These are phyloP conservation scores for Rhodotorula mucilaginosa DNA, from an alignment of 1,284 basidiomycete species.

Conservation along the genomic window DNA sequence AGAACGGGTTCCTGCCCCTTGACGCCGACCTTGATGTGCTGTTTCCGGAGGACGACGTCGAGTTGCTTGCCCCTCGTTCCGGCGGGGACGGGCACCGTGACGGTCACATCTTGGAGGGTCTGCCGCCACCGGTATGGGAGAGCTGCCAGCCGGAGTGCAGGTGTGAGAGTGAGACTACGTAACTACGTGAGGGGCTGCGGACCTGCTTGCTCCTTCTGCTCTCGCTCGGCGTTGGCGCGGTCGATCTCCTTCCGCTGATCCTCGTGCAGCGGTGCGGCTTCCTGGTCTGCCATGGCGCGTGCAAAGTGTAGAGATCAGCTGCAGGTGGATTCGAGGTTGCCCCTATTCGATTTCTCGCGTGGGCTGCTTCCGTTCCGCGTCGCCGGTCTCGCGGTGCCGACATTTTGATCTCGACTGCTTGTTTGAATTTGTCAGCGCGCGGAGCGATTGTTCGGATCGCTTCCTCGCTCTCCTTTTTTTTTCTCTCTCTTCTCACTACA, in stretches of 20 bases:
- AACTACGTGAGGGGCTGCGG: slow-evolving; percentile 45
- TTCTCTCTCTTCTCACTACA: neutral
- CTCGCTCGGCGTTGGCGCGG: slow-evolving; percentile 63
- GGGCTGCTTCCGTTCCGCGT: neutral
- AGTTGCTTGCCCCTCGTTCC: slow-evolving; percentile 82
- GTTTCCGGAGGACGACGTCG: slow-evolving; percentile 71
- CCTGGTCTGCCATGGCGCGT: neutral
- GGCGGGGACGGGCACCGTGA: slow-evolving; percentile 77
- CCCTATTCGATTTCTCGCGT: neutral
- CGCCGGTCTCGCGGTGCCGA: too few species aligned
- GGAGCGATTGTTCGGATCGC: neutral
- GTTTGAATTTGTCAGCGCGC: neutral
- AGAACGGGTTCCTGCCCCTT: slow-evolving; percentile 83
- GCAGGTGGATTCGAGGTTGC: neutral
- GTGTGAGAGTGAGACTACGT: neutral
- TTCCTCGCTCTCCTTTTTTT: neutral
- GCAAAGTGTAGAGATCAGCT: neutral
- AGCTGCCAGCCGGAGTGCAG: slow-evolving; percentile 7
- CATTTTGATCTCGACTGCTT: too few species aligned
- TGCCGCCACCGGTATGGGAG: slow-evolving; percentile 92
- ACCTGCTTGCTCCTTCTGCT: slow-evolving; percentile 81
- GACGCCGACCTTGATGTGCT: slow-evolving; percentile 74
- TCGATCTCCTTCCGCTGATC: slow-evolving; percentile 75
- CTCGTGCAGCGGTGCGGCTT: slow-evolving; percentile 40
- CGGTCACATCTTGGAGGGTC: slow-evolving; percentile 79